Evolutionary conservation across 2,329 filamentous ascomycete genomes (phyloP).

Genomic region (Atkinsonella hypoxylon): DNA sequence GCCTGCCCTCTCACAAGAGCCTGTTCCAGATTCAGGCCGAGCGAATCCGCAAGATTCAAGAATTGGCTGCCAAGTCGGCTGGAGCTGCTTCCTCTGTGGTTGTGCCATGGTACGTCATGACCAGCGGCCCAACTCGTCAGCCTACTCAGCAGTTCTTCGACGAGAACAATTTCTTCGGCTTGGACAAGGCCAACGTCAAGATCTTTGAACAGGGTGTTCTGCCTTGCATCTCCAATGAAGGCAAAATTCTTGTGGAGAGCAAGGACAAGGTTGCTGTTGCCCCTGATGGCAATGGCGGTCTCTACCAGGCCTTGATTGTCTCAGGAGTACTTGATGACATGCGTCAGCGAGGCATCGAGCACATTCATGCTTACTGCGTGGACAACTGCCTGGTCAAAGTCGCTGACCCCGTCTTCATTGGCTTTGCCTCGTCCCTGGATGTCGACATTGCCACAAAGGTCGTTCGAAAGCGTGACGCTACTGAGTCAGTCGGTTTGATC

Average conservation of each 20-base stretch:
- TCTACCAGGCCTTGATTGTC: constrained; percentile 82
- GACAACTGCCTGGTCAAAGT: constrained; percentile 99
- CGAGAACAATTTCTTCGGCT: constrained; percentile 81
- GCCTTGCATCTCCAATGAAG: constrained; percentile 93
- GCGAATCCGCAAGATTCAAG: constrained; percentile 77
- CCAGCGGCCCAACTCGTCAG: constrained; percentile 81
- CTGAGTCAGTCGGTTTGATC: constrained; percentile 91
- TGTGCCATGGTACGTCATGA: constrained; percentile 99
- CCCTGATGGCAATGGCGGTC: constrained; percentile 91
- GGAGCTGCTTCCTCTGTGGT: constrained; percentile 42
- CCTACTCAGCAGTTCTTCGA: constrained; percentile 92
- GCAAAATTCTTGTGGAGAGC: constrained; percentile 88
- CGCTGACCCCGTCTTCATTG: constrained; percentile 92
- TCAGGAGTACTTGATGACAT: constrained; percentile 78
- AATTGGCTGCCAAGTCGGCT: constrained; percentile 61
- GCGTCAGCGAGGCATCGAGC: constrained; percentile 77
- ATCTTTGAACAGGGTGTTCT: constrained; percentile 97
- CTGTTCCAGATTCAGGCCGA: constrained; percentile 97
- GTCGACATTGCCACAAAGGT: constrained; percentile 98
- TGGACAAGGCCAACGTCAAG: constrained; percentile 71
- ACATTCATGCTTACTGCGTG: constrained; percentile 95
- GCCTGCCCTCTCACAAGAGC: constrained; percentile 82
- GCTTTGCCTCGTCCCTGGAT: constrained; percentile 75
- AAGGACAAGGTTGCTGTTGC: constrained; percentile 89
- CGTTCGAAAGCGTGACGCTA: constrained; percentile 95